phyloP scores from a whole-genome alignment of 1,139 yeast genomes.

The Arxiozyma telluris region DNA sequence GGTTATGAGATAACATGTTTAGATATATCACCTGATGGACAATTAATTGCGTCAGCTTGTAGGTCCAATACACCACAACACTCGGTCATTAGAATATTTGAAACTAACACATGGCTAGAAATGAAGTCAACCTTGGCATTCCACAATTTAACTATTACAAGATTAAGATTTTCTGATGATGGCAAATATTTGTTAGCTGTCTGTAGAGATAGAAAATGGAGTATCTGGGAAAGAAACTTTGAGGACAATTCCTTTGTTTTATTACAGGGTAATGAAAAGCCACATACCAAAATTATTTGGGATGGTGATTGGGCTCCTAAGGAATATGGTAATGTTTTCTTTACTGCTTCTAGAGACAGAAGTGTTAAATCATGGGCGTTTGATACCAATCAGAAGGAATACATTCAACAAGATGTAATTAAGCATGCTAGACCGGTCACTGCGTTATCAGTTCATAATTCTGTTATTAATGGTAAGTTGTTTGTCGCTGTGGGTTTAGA shows the following conservation, averaged over 20 bases:
- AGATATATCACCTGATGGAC: slow-evolving; percentile 59
- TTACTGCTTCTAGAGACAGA: slow-evolving; percentile 86
- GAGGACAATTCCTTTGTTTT: slow-evolving; percentile 37
- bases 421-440: slow-evolving; percentile 57
- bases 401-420: slow-evolving; percentile 22
- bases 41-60: slow-evolving; percentile 80
- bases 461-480: slow-evolving; percentile 26
- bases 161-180: slow-evolving; percentile 66
- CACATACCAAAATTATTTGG: slow-evolving; percentile 91
- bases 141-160: slow-evolving; percentile 80
- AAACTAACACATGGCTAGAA: slow-evolving; percentile 55
- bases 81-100: slow-evolving; percentile 75
- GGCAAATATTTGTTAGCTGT: slow-evolving; percentile 66
- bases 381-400: slow-evolving; percentile 17
- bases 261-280: slow-evolving; percentile 48
- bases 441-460: slow-evolving; percentile 49
- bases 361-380: slow-evolving; percentile 63
- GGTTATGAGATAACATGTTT: slow-evolving; percentile 88
- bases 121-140: slow-evolving; percentile 41
- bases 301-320: slow-evolving; percentile 78
- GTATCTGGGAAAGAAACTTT: slow-evolving; percentile 55
- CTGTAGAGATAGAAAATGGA: slow-evolving; percentile 82
- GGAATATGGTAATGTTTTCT: slow-evolving; percentile 39
- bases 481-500: slow-evolving; percentile 67
- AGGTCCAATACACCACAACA: slow-evolving; percentile 75